Evolutionary conservation across 345 rosid species (phyloP).

Genomic region (Hirschfeldia incana): DNA sequence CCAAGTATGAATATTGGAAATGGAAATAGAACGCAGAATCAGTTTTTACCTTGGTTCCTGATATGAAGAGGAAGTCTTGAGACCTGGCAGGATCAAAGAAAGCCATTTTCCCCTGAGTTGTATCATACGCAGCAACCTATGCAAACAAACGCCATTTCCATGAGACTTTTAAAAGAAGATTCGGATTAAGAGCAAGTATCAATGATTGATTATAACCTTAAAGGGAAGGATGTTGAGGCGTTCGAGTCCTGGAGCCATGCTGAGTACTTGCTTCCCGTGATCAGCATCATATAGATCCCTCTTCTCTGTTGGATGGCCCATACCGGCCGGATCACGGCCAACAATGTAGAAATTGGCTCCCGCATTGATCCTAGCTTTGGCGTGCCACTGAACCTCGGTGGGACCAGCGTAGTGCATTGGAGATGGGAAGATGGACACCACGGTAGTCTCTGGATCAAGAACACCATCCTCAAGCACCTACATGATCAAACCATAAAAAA

Average conservation of each 20-base stretch:
- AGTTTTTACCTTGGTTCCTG: conserved; percentile 81
- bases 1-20: neutral
- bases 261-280: conserved; percentile 90
- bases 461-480: conserved; percentile 97
- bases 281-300: conserved; percentile 92
- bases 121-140: conserved; percentile 91
- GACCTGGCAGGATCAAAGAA: conserved; percentile 88
- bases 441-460: conserved; percentile 95
- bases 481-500: conserved; percentile 5
- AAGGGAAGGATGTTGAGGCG: conserved; percentile 94
- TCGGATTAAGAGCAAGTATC: neutral
- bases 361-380: conserved; percentile 94
- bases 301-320: conserved; percentile 89
- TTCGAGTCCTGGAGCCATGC: conserved; percentile 95
- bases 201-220: conserved; percentile 50
- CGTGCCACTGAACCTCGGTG: conserved; percentile 99
- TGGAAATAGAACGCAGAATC: neutral
- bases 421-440: conserved; percentile 94
- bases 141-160: neutral
- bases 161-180: neutral
- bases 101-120: conserved; percentile 89
- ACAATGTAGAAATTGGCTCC: conserved; percentile 99
- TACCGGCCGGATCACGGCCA: conserved; percentile 97
- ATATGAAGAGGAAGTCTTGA: conserved; percentile 86
- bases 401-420: conserved; percentile 99